A percentile compares a stretch with the other conserved stretches of the same genome.
Evolutionary conservation across 176 grass and related monocot genomes (phyloP).

Genomic region (Oryza glumipatula): DNA sequence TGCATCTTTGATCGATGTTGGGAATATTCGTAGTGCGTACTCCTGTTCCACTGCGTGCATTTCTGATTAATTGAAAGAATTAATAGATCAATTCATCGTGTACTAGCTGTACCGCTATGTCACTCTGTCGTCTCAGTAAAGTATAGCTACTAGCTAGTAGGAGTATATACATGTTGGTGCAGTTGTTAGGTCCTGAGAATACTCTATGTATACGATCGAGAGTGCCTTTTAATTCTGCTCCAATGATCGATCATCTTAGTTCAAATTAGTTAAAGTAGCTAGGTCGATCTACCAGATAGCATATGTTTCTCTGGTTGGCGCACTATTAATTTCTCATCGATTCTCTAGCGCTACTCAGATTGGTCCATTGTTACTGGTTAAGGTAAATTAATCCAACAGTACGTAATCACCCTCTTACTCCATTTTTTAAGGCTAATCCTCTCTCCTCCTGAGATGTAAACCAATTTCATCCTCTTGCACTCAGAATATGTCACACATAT

Average conservation of each 20-base stretch:
- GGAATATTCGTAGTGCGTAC: background rate
- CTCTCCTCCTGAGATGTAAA: no score
- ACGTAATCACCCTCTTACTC: no score
- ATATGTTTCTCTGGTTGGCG: no score
- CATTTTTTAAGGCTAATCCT: no score
- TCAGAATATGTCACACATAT: no score
- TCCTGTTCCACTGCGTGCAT: background rate
- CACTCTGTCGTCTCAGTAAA: background rate
- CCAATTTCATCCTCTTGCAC: no score
- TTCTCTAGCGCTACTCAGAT: no score
- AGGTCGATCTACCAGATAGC: background rate
- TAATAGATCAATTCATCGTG: background rate
- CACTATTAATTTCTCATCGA: no score
- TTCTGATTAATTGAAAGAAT: background rate
- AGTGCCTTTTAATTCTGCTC: background rate
- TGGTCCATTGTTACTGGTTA: no score
- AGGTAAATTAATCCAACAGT: no score
- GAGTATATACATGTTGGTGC: background rate
- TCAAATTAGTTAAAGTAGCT: background rate
- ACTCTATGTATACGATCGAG: background rate
- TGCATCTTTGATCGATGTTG: background rate
- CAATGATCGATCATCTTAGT: background rate
- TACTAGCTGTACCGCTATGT: no score
- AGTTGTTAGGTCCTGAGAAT: constrained; percentile 27
- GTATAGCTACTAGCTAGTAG: background rate